These are phyloP conservation scores for Daldinia loculata DNA, from an alignment of 495 filamentous ascomycete genomes.

Conservation along the genomic window DNA sequence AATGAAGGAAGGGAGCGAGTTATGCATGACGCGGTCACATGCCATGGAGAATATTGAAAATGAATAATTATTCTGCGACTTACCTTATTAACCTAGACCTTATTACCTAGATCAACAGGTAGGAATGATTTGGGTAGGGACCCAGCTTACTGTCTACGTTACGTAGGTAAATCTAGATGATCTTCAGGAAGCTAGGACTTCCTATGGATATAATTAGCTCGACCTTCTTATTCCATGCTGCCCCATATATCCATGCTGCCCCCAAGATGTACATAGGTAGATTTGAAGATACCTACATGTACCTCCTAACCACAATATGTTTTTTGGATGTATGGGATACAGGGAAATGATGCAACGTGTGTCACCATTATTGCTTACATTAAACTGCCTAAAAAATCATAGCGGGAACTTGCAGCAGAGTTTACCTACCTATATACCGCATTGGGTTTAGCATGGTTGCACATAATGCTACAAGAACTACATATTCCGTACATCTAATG, in stretches of 20 bases:
- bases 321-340: not conserved
- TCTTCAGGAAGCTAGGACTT: not conserved
- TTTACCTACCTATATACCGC: not conserved
- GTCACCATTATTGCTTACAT: slow-evolving; percentile 1
- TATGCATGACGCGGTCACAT: slow-evolving; percentile 2
- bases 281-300: not conserved
- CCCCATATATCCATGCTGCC: not conserved
- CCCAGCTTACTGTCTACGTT: not conserved
- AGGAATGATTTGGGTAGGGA: not conserved
- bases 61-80: not conserved
- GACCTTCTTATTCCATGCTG: slow-evolving; percentile 3
- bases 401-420: slow-evolving; percentile 25
- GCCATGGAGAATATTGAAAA: not conserved
- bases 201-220: slow-evolving; percentile 3
- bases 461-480: not conserved
- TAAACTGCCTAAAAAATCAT: slow-evolving; percentile 9
- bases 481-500: not conserved
- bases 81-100: not conserved
- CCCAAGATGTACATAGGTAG: not conserved
- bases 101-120: not conserved
- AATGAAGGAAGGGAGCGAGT: not conserved
- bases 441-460: not conserved
- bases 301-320: too few relatives aligned
- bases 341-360: slow-evolving; percentile 27
- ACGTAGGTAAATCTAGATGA: slow-evolving; percentile 4